These are phyloP conservation scores for Sutorius australiensis DNA, from an alignment of 768 basidiomycete genomes.

Conservation along the genomic window DNA sequence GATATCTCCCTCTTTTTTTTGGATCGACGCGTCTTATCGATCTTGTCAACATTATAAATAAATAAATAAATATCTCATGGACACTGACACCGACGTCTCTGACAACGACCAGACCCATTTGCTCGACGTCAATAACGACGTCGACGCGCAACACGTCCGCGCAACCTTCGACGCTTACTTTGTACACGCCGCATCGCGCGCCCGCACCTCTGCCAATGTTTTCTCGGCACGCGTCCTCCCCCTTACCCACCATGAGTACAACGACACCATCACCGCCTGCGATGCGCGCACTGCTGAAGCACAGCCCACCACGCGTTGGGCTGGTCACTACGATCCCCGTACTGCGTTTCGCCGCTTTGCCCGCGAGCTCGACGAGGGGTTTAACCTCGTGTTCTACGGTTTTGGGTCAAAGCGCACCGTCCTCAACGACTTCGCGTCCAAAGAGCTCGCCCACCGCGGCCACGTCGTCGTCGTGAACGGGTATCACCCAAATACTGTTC, in stretches of 20 bases:
- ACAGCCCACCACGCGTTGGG: constrained; percentile 19
- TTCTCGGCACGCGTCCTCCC: constrained; percentile 76
- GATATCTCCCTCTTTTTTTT: constrained; percentile 13
- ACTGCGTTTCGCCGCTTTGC: constrained; percentile 57
- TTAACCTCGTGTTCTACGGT: constrained; percentile 86
- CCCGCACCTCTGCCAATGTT: constrained; percentile 73
- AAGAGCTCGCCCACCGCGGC: constrained; percentile 53
- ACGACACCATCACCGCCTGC: constrained; percentile 29
- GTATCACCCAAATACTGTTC: constrained; percentile 61
- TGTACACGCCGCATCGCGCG: constrained; percentile 52
- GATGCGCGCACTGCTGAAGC: constrained; percentile 12
- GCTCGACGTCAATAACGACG: constrained; percentile 10
- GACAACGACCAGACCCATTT: constrained; percentile 24
- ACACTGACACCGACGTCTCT: constrained; percentile 27
- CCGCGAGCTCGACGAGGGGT: constrained; percentile 74
- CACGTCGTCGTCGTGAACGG: constrained; percentile 78
- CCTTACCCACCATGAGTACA: constrained; percentile 62
- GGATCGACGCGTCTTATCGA: constrained; percentile 32
- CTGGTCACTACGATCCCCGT: constrained; percentile 7
- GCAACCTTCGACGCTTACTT: constrained; percentile 89
- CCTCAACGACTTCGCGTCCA: constrained; percentile 70
- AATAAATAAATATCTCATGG: constrained; percentile 20
- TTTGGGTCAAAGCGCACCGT: constrained; percentile 80
- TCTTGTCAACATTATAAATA: constrained; percentile 13
- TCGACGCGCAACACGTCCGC: constrained; percentile 21